These are phyloP conservation scores for Kodamaea arcana DNA, from an alignment of 1,139 yeast species.

Conservation along the genomic window DNA sequence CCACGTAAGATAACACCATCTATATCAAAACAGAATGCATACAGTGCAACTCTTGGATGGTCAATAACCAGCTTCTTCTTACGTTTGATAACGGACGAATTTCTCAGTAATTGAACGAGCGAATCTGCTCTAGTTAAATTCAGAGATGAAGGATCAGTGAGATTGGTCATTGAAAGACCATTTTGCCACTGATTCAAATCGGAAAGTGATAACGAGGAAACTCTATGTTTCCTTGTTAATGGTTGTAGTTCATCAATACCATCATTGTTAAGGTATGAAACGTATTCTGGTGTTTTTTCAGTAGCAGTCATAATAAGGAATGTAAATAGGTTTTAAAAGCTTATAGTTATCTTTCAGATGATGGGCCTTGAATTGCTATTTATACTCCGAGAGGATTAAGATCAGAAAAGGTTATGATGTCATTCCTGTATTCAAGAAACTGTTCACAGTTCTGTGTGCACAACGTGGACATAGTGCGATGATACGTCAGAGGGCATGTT, in stretches of 20 bases:
- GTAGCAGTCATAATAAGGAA: not conserved
- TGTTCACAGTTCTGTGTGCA: too few species aligned
- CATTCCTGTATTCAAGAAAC: too few species aligned
- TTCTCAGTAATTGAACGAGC: constrained; percentile 48
- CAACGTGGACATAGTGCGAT: too few species aligned
- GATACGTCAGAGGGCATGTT: too few species aligned
- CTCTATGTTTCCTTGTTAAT: constrained; percentile 54
- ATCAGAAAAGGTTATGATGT: too few species aligned
- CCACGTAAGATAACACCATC: constrained; percentile 82
- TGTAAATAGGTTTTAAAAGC: too few species aligned
- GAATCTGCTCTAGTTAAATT: constrained; percentile 47
- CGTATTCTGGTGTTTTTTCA: constrained; percentile 16
- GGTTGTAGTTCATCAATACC: constrained; percentile 68
- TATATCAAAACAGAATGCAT: constrained; percentile 84
- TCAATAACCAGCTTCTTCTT: constrained; percentile 53
- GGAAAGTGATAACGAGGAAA: constrained; percentile 66
- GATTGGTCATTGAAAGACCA: constrained; percentile 40
- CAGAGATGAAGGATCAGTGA: constrained; percentile 31
- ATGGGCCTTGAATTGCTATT: too few species aligned
- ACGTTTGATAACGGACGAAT: constrained; percentile 48
- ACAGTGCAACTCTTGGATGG: constrained; percentile 70
- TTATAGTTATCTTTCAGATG: too few species aligned
- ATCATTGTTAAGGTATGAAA: constrained; percentile 65
- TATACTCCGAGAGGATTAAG: too few species aligned
- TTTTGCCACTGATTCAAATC: constrained; percentile 61